A percentile compares a stretch with the other conserved stretches of the same genome.
Conservation (phyloP, 2,329 filamentous ascomycete species). For the Torrubiellomyces zombiae region DNA sequence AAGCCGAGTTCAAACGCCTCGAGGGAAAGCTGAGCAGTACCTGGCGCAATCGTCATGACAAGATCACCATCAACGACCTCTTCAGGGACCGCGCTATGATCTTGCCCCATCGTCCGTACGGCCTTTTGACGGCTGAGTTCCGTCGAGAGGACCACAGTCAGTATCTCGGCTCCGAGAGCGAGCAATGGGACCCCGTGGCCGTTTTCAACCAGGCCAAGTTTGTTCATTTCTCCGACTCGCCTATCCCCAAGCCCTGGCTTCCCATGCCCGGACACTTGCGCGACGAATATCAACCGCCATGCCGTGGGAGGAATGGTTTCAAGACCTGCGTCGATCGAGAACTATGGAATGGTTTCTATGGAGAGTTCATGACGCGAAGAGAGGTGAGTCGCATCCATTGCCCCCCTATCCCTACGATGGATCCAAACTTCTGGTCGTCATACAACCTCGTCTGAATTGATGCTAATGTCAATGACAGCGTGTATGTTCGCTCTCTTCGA, state of each 20-base stretch:
- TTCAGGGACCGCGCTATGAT: slow-evolving; percentile 41
- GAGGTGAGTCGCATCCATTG: too few relatives aligned
- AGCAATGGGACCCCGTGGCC: slow-evolving; percentile 37
- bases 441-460: too few relatives aligned
- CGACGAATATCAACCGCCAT: slow-evolving; percentile 6
- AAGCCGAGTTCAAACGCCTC: slow-evolving; percentile 27
- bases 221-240: slow-evolving; percentile 57
- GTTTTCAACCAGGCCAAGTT: slow-evolving; percentile 44
- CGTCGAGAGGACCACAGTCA: slow-evolving; percentile 28
- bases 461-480: too few relatives aligned
- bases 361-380: too few relatives aligned
- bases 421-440: too few relatives aligned
- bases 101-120: slow-evolving; percentile 46
- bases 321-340: slow-evolving; percentile 19
- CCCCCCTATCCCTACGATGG: too few relatives aligned
- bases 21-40: slow-evolving; percentile 10
- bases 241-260: slow-evolving; percentile 43
- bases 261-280: slow-evolving; percentile 4
- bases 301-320: slow-evolving; percentile 22
- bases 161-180: slow-evolving; percentile 23
- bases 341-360: slow-evolving; percentile 24
- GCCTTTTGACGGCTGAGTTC: slow-evolving; percentile 46
- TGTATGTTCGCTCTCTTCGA: too few relatives aligned
- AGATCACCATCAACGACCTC: slow-evolving; percentile 49
- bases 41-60: slow-evolving; percentile 34